These are phyloP conservation scores for Ceratobasidium sp. DNA, from an alignment of 1,284 basidiomycete species.

Conservation along the genomic window DNA sequence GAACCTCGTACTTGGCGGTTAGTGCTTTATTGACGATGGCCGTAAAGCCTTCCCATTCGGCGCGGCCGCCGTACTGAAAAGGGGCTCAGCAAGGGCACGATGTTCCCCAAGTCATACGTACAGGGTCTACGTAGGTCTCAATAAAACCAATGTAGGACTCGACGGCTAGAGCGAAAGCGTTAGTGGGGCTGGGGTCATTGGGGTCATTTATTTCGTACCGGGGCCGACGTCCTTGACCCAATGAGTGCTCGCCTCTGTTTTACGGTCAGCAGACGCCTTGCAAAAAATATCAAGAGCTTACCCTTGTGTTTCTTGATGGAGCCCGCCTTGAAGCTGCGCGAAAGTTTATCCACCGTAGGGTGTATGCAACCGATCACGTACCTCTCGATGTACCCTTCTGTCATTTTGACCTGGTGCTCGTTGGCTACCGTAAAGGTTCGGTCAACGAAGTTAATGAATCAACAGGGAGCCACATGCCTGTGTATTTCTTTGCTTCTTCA, in stretches of 20 bases:
- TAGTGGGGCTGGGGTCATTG: background rate
- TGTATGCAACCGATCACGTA: conserved; percentile 51
- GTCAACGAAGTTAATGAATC: background rate
- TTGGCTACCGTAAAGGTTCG: conserved; percentile 60
- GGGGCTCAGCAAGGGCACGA: background rate
- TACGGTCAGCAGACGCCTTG: background rate
- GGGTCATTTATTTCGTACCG: background rate
- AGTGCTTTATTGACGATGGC: conserved; percentile 84
- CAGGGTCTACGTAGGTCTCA: conserved; percentile 80
- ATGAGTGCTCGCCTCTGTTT: conserved; percentile 63
- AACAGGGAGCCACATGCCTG: background rate
- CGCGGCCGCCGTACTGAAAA: conserved; percentile 52
- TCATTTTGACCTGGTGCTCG: conserved; percentile 72
- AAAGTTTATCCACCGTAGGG: background rate
- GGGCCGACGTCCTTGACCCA: conserved; percentile 89
- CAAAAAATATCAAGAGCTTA: background rate
- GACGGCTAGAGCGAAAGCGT: conserved; percentile 59
- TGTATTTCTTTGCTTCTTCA: conserved; percentile 59
- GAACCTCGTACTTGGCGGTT: conserved; percentile 77
- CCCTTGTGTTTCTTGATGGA: conserved; percentile 76
- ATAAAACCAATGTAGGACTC: conserved; percentile 79
- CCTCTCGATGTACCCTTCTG: conserved; percentile 80
- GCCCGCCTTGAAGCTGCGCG: conserved; percentile 72
- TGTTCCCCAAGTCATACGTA: conserved; percentile 55
- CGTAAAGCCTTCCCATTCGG: conserved; percentile 90